Evolutionary conservation across 1,284 basidiomycete genomes (phyloP).

Genomic region (Puccinia polysora): DNA sequence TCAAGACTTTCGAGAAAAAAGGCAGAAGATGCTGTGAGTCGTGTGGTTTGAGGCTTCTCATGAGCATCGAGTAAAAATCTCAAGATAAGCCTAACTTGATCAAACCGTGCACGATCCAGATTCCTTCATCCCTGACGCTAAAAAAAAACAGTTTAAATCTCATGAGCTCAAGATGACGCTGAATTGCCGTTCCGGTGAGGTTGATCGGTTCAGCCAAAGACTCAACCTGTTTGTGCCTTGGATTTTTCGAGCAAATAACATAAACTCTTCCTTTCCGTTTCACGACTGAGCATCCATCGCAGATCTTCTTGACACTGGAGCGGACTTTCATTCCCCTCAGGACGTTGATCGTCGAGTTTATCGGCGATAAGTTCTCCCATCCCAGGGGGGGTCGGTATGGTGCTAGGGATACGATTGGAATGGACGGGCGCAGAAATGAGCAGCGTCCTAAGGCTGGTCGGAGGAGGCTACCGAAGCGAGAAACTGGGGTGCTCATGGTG

Average conservation of each 20-base stretch:
- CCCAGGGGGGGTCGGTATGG: not conserved
- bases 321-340: slow-evolving; percentile 42
- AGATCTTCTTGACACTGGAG: slow-evolving; percentile 45
- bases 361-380: not conserved
- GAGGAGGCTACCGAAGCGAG: slow-evolving; percentile 16
- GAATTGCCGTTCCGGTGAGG: too few species aligned
- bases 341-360: not conserved
- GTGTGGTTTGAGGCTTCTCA: too few species aligned
- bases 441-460: not conserved
- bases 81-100: too few species aligned
- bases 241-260: slow-evolving; percentile 86
- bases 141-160: too few species aligned
- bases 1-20: too few species aligned
- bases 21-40: too few species aligned
- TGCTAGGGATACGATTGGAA: not conserved
- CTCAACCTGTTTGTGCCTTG: slow-evolving; percentile 96
- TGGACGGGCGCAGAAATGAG: slow-evolving; percentile 16
- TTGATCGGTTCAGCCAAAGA: too few species aligned
- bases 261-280: slow-evolving; percentile 81
- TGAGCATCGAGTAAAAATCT: too few species aligned
- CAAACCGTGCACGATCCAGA: too few species aligned
- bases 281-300: slow-evolving; percentile 53
- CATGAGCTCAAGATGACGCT: too few species aligned
- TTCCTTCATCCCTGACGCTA: too few species aligned
- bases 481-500: slow-evolving; percentile 1